Conservation (phyloP, 805 yeast genomes). For the Saturnispora besseyi region DNA sequence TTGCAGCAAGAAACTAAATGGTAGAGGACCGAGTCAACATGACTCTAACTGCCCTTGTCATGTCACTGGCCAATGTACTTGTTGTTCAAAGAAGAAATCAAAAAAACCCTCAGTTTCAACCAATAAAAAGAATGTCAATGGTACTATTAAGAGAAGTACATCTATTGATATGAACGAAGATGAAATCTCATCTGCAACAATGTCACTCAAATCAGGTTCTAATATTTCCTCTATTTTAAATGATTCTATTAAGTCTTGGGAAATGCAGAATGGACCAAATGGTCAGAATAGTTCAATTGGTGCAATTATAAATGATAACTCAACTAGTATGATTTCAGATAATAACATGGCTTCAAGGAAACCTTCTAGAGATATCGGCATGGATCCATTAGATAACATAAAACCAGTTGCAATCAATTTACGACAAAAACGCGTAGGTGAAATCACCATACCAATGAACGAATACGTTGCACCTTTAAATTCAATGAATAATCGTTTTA, state of each 20-base stretch:
- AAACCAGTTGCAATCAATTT: conserved; percentile 13
- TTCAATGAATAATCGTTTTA: conserved; percentile 28
- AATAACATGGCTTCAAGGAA: conserved; percentile 15
- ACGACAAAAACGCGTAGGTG: conserved; percentile 24
- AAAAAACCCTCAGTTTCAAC: conserved; percentile 20
- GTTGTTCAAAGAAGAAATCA: conserved; percentile 23
- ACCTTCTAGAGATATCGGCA: conserved; percentile 24
- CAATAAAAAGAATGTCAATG: background rate
- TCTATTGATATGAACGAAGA: background rate
- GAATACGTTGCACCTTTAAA: conserved; percentile 31
- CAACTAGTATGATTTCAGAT: conserved; percentile 17
- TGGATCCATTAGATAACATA: conserved; percentile 19
- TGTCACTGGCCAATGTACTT: conserved; percentile 26
- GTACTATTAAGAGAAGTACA: background rate
- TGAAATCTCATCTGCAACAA: background rate
- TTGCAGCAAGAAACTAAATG: conserved; percentile 45
- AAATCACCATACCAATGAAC: conserved; percentile 27
- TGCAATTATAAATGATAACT: conserved; percentile 16
- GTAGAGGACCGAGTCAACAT: conserved; percentile 18
- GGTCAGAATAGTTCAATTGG: background rate
- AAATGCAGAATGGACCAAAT: background rate
- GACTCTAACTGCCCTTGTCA: conserved; percentile 26
- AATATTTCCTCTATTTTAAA: background rate
- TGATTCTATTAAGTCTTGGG: background rate
- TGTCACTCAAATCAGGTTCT: background rate